These are phyloP conservation scores for Fusarium chaquense DNA, from an alignment of 2,329 filamentous ascomycete species.

Conservation along the genomic window DNA sequence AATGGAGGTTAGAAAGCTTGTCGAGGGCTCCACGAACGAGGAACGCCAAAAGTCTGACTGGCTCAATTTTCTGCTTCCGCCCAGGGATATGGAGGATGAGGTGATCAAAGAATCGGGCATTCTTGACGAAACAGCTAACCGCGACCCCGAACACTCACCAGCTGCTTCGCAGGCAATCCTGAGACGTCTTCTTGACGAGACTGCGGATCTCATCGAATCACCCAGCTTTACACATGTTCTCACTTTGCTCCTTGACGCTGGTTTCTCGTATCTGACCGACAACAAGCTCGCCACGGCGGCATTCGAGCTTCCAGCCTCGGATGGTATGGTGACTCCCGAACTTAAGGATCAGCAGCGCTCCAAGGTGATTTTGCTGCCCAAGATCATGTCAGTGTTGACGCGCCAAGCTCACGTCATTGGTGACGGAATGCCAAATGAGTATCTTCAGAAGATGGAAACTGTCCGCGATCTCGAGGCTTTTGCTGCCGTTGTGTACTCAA, in stretches of 20 bases:
- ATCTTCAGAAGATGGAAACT: slow-evolving; percentile 79
- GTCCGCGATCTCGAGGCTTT: slow-evolving; percentile 84
- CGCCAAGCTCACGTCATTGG: slow-evolving; percentile 92
- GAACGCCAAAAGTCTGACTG: slow-evolving; percentile 69
- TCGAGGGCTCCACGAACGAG: slow-evolving; percentile 73
- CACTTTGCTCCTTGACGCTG: slow-evolving; percentile 85
- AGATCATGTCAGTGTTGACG: slow-evolving; percentile 88
- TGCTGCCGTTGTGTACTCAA: slow-evolving; percentile 87
- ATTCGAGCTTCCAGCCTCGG: slow-evolving; percentile 69
- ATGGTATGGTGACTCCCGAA: slow-evolving; percentile 59
- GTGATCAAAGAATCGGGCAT: slow-evolving; percentile 91
- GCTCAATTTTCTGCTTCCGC: slow-evolving; percentile 86
- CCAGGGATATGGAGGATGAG: slow-evolving; percentile 80
- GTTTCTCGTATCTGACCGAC: slow-evolving; percentile 86
- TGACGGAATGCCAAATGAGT: slow-evolving; percentile 78
- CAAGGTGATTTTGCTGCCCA: slow-evolving; percentile 80
- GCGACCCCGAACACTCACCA: slow-evolving; percentile 52
- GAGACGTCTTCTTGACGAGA: slow-evolving; percentile 91
- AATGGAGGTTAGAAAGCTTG: slow-evolving; percentile 82
- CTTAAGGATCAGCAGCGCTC: slow-evolving; percentile 65
- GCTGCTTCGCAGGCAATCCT: slow-evolving; percentile 69
- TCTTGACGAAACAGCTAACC: slow-evolving; percentile 61
- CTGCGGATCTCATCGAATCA: slow-evolving; percentile 93
- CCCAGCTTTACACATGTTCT: slow-evolving; percentile 90
- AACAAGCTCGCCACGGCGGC: slow-evolving; percentile 82